Conservation (phyloP, 306 rosid species). For the Cicer chorassanicum region DNA sequence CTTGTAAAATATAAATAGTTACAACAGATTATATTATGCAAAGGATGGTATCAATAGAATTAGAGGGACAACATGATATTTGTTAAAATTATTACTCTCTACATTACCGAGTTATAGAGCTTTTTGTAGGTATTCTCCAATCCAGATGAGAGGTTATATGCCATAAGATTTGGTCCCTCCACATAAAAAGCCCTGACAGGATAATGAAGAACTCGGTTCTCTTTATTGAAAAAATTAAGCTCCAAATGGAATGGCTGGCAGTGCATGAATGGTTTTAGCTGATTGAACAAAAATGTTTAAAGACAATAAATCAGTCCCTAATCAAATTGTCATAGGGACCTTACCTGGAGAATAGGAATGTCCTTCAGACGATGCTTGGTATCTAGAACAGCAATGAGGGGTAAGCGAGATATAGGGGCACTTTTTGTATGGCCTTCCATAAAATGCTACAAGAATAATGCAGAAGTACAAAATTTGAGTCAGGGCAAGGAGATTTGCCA, state of each 20-base stretch:
- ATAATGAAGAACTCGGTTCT: slow-evolving; percentile 94
- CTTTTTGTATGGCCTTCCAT: slow-evolving; percentile 94
- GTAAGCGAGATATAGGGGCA: slow-evolving; percentile 92
- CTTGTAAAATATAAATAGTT: slow-evolving; percentile 22
- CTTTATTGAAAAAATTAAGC: slow-evolving; percentile 94
- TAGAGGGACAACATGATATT: slow-evolving; percentile 40
- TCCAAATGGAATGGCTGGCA: slow-evolving; percentile 94
- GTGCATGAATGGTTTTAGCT: slow-evolving; percentile 48
- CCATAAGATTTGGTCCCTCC: slow-evolving; percentile 87
- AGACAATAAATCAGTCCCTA: slow-evolving; percentile 36
- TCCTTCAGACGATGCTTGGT: slow-evolving; percentile 86
- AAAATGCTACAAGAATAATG: slow-evolving; percentile 74
- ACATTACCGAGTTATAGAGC: slow-evolving; percentile 83
- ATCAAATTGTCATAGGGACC: slow-evolving; percentile 44
- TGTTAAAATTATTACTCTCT: slow-evolving; percentile 35
- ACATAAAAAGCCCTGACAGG: slow-evolving; percentile 88
- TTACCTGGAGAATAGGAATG: slow-evolving; percentile 82
- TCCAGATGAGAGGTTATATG: slow-evolving; percentile 79
- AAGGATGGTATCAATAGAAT: slow-evolving; percentile 33
- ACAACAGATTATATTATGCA: slow-evolving; percentile 23
- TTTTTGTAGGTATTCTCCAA: slow-evolving; percentile 81
- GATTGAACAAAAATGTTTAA: slow-evolving; percentile 28
- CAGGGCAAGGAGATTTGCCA: slow-evolving; percentile 21
- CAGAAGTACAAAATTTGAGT: slow-evolving; percentile 26
- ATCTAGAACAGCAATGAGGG: slow-evolving; percentile 82